Base-by-base conservation (phyloP, 140 eudicot species). In the Ambrosia hybrid region DNA sequence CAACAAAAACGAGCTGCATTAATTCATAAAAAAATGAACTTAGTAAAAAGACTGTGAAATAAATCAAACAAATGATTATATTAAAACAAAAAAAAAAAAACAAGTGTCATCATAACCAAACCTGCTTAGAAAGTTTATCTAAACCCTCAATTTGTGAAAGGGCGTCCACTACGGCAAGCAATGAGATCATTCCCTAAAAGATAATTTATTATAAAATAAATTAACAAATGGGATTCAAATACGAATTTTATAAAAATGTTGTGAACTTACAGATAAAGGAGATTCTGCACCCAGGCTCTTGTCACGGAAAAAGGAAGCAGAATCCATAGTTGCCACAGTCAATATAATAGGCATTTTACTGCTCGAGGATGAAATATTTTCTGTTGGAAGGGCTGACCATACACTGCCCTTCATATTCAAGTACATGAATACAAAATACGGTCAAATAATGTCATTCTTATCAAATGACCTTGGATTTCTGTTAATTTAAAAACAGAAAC, bases 221-320 rank as follows among this genome's bases (percentile, higher is more conserved):
- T 17, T 17, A 51, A 5, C 3, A 48, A 58, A 34, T 12, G 33
- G 16, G 67, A 41, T 26, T 48, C 38, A 49, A 48, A 63, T 17
- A 33, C 34, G 34, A 43, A 17, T 58, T 52, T 14, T 36, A 33
- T 41, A 10, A 17, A 5, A 33, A 17, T 12, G 60, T 30, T 33
- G 56, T 37, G 43, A 77, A 76, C 97, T 83, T 87, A 95, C 99
- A 60, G 99, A 95, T 83, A 88, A 52, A 60, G 97, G 84, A 67
- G 96, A 91, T 51, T 95, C 95, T 70, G 99, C 99, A 46, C 99
- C 97, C 36, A 88, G 76, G 89, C 91, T 91, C 85, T 85, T 95
- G 88, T 91, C 99, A 80, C 96, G 99, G 76, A 95, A 95, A 83
- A 95, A 88, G 11, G 99, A 91, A 71, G 96, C 96, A 63, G 99